Evolutionary conservation across 2,329 filamentous ascomycete species (phyloP), one percentile per base, ranked within the genome.

Genomic region (Dryadomyces quercus-mongolicae): DNA sequence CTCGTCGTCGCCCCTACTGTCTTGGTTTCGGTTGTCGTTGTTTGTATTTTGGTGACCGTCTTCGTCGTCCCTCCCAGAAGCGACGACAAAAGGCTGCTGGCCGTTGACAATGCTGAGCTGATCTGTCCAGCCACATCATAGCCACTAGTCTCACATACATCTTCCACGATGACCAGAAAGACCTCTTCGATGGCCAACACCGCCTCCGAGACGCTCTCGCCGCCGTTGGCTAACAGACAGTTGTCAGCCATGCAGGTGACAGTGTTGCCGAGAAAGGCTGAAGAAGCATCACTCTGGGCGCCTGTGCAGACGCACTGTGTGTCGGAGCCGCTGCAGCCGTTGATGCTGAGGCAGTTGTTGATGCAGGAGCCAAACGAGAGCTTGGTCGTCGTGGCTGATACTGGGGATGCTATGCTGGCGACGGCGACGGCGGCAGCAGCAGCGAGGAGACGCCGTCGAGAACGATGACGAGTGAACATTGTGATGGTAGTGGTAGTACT

Each of bases 281-380:
- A n/a, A n/a, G n/a, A n/a, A n/a, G n/a, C 38, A 4, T 25, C 36
- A 2, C 20, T 40, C 8, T 49, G 20, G 6, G 56, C 20, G 2
- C 42, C 56, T 8, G 43, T 15, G 56, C 60, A 62, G 46, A 62
- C 54, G 49, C 60, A 61, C 18, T 45, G 12, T 16, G 47, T 45
- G 45, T 52, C 52, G 43, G 51, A 31, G 15, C 53, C 13, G 45
- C 47, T 45, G 55, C 60, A 61, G 44, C 59, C 59, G 40, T 25
- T 56, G 42, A 47, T 13, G 43, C 20, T 36, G 22, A 61, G 31
- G 45, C 60, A 61, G 48, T 44, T 13, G 47, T 49, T 55, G 15
- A 60, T 48, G 49, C 60, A 61, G 22, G 52, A 53, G 2, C 42
- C 21, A 42, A 59, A 61, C 34, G 51, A 36, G 36, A 58, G 48